phyloP scores from a whole-genome alignment of 2,329 filamentous ascomycete genomes.

The Gnomoniopsis sp. region DNA sequence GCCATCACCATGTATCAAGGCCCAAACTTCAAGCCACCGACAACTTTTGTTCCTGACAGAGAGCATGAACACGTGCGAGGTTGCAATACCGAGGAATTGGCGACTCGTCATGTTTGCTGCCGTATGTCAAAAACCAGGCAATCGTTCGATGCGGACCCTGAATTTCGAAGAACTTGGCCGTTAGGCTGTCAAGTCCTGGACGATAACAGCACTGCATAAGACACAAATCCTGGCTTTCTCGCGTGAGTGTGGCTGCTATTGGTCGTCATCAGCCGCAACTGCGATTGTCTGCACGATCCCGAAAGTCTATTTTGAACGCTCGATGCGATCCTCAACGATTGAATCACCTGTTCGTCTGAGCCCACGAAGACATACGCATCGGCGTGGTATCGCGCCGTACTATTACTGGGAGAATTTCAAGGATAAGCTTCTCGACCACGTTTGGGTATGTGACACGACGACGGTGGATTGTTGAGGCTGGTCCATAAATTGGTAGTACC shows the following conservation, averaged over 20 bases:
- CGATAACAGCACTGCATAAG: slow-evolving; percentile 10
- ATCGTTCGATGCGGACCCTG: not conserved
- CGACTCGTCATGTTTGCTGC: not conserved
- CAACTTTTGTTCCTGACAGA: not conserved
- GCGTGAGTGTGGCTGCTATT: not conserved
- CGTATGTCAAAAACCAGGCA: not conserved
- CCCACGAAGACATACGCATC: too few species aligned
- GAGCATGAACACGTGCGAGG: not conserved
- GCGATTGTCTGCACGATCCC: not conserved
- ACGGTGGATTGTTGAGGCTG: too few species aligned
- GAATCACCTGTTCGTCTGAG: not conserved
- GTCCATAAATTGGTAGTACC: too few species aligned
- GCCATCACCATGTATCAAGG: not conserved
- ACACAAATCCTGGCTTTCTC: slow-evolving; percentile 2
- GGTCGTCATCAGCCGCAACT: not conserved
- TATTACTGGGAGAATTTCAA: too few species aligned
- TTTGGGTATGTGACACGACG: too few species aligned
- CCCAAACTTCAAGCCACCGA: not conserved
- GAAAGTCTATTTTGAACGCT: not conserved
- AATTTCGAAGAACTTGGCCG: slow-evolving; percentile 14
- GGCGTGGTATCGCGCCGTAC: too few species aligned
- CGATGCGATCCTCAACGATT: not conserved
- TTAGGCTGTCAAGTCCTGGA: not conserved
- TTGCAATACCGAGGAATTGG: not conserved
- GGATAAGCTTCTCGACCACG: too few species aligned